Base-by-base conservation (phyloP, 805 yeast genomes). In the Blastobotrys mokoenaii region DNA sequence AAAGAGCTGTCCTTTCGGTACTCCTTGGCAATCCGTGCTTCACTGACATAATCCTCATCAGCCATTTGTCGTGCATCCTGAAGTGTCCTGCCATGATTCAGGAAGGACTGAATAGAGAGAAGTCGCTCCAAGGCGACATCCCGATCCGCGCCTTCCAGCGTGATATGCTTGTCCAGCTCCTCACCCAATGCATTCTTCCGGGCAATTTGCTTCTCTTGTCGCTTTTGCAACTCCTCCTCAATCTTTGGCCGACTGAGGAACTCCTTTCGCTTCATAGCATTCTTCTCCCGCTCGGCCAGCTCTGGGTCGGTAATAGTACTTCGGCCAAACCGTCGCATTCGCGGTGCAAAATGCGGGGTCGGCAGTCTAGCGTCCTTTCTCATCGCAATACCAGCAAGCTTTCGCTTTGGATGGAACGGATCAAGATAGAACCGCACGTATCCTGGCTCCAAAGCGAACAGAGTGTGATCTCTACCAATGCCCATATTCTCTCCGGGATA, bases 401-500 rank as follows among this genome's bases (percentile, higher is more conserved):
- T 83, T 61, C 97, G 79, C 62, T 79, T 77, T 37, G 97, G 97
- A 60, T 93, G 97, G 73, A 93, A 93, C 3, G 98, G 97, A 69
- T 93, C 96, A 49, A 82, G 68, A 65, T 93, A 93, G 66, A 77
- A 93, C 51, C 94, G 77, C 27, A 90, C 97, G 62, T 71, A 87
- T 20, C 98, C 98, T 2, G 96, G 96, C 61, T 93, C 97, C 31
- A 71, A 58, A 2, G 98, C 96, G 63, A 72, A 87, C 29, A 93
- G 75, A 1, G 98, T 90, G 64, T 89, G 97, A 63, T 93, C 97
- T 57, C 79, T 82, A 51, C 98, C 98, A 49, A 90, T 85, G 7
- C 63, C 65, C 3, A 61, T 84, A 56, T 93, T 89, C 54, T 84
- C 94, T 30, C 98, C 98, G 0, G 98, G 97, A 60, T 79, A 93